A percentile compares a stretch with the other conserved stretches of the same genome.
phyloP scores from a whole-genome alignment of 495 filamentous ascomycete genomes.

The Lophiostoma macrostomum region DNA sequence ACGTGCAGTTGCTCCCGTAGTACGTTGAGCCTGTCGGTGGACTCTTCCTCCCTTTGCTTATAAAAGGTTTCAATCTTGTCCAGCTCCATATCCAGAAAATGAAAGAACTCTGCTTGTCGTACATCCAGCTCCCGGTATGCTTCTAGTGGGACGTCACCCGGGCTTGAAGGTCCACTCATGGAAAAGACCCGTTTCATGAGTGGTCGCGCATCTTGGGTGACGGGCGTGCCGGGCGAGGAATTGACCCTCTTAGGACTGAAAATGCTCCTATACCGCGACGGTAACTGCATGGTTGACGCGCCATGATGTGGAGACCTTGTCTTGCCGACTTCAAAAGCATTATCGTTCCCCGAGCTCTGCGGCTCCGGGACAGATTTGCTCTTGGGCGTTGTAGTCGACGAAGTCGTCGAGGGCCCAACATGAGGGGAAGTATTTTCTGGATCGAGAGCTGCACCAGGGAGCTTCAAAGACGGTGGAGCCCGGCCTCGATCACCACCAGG shows the following conservation, averaged over 20 bases:
- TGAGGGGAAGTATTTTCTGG: conserved; percentile 35
- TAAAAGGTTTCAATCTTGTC: conserved; percentile 85
- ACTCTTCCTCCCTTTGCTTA: conserved; percentile 74
- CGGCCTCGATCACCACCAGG: conserved; percentile 32
- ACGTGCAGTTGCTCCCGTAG: conserved; percentile 80
- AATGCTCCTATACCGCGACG: conserved; percentile 30
- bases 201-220: conserved; percentile 24
- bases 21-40: conserved; percentile 62
- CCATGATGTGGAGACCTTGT: conserved; percentile 34
- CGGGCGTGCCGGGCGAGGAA: conserved; percentile 30
- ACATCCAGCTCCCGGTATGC: conserved; percentile 54
- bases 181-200: conserved; percentile 47
- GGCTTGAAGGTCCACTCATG: conserved; percentile 34
- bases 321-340: conserved; percentile 45
- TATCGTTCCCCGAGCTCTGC: conserved; percentile 30
- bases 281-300: conserved; percentile 23
- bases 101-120: conserved; percentile 72
- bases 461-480: conserved; percentile 54
- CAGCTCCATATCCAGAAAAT: conserved; percentile 74
- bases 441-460: conserved; percentile 73
- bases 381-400: conserved; percentile 7
- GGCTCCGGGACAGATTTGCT: conserved; percentile 13
- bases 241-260: conserved; percentile 39
- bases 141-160: conserved; percentile 46
- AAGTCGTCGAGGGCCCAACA: conserved; percentile 6